Base-by-base conservation (phyloP, 108 stramenopile species). In the Skeletonema marinoi region DNA sequence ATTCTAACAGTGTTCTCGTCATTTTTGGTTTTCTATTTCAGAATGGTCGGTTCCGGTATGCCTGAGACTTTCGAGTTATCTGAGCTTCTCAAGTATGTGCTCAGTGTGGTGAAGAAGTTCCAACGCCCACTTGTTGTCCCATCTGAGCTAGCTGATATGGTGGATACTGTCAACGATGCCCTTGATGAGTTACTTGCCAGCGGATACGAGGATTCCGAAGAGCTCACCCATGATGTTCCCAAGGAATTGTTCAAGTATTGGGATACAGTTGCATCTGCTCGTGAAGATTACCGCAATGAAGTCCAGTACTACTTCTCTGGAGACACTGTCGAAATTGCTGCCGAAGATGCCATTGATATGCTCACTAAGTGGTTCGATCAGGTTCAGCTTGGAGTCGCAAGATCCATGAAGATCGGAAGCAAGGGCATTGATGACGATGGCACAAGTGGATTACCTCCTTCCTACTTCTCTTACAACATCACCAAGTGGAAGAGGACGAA, bases 51-150 rank as follows among this genome's bases (percentile, higher is more conserved):
- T 66, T 87, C 86, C 67, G 94, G 93, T 51, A 96, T 96, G 93
- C 92, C 95, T 6, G 96, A 97, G 72, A 96, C 96, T 4, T 96
- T 92, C 70, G 98, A 98, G 78, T 76, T 95, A 36, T 87, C 88
- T 51, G 84, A 93, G 76, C 85, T 98, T 51, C 73, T 96, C 51
- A 82, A 90, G 64, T 96, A 96, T 65, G 90, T 96, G 50, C 85
- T 84, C 60, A 75, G 74, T 60, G 91, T 93, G 48, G 82, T 96
- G 32, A 71, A 85, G 68, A 89, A 78, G 62, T 96, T 86, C 70
- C 85, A 87, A 56, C 91, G 96, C 12, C 71, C 83, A 38, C 66
- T 97, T 32, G 72, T 81, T 32, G 69, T 98, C 33, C 95, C 97
- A 6, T 36, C 68, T 10, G 93, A 96, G 70, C 96, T 96, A 58